Evolutionary conservation across 2,329 filamentous ascomycete genomes (phyloP), one percentile per base, ranked within the genome.

Genomic region (Bertia moriformis): DNA sequence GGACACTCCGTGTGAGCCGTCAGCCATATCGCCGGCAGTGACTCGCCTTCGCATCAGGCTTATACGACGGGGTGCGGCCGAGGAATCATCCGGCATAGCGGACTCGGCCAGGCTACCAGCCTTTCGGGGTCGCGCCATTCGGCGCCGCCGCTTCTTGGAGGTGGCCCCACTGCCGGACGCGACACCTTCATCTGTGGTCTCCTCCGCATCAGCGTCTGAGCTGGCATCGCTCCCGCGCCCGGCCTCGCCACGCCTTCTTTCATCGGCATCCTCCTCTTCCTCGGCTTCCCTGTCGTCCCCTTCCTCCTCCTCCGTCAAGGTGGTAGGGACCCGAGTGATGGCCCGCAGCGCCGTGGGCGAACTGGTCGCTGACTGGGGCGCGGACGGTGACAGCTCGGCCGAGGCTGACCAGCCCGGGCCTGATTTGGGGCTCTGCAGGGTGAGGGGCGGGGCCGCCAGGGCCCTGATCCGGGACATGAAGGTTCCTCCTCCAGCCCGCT

Each of bases 131-230:
- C 65, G 71, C 46, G 76, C 65, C 43, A 71, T 68, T n/a, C n/a
- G n/a, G 48, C 67, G 77, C 52, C 73, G 75, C 45, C 74, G 71
- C 56, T 77, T 78, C 56, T 70, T 78, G 57, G 72, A 83, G 20
- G 65, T 65, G 44, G 69, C 71, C 2, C 57, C 49, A 19, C 58
- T 50, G 39, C 65, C 62, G 13, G 60, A 53, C n/a, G 58, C 50
- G 14, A 61, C 61, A n/a, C 68, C 69, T 52, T 94, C 88, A 39
- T 87, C 85, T 0, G 78, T 83, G 35, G 86, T 93, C 53, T 91
- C 85, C 53, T 93, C 88, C 1, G 80, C 84, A 54, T 91, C 85
- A 1, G 82, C 78, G 50, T 83, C 79, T n/a, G n/a, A n/a, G n/a
- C n/a, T n/a, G 13, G 67, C 75, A 54, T 88, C 84, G 53, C 77